Conservation (phyloP, 192 early-diverging fungal genomes). For the Geranomyces variabilis region DNA sequence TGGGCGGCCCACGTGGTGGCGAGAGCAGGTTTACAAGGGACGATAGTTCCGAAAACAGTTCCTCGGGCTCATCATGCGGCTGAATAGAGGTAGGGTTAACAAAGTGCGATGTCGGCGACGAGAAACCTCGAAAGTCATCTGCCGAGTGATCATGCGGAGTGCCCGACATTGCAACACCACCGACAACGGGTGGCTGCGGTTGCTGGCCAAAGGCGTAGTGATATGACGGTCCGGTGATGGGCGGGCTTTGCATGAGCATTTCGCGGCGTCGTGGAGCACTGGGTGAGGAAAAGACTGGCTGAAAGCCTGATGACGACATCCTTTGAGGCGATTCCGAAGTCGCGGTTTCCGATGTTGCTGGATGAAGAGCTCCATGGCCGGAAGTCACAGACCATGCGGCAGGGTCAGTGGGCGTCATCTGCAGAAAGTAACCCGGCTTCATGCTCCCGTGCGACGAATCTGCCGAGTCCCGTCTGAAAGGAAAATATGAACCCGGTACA, state of each 20-base stretch:
- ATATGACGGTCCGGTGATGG: not conserved
- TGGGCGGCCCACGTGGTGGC: not conserved
- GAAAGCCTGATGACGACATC: not conserved
- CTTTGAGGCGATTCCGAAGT: not conserved
- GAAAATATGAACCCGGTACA: no score
- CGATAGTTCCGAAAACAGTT: not conserved
- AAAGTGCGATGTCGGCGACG: not conserved
- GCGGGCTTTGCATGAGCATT: conserved; percentile 19
- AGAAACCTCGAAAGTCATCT: not conserved
- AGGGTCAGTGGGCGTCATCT: not conserved
- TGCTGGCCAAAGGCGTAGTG: not conserved
- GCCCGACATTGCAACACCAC: not conserved
- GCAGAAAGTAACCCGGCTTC: not conserved
- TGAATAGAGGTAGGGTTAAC: conserved; percentile 7
- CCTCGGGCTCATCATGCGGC: conserved; percentile 4
- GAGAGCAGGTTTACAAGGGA: not conserved
- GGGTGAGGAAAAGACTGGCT: conserved; percentile 4
- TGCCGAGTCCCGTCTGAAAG: no score
- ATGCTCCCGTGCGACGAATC: no score
- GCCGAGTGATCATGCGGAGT: not conserved
- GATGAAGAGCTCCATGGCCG: not conserved
- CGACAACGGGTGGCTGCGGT: not conserved
- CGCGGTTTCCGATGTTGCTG: not conserved
- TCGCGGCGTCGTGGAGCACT: conserved; percentile 9
- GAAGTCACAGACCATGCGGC: not conserved